Evolutionary conservation across 2,329 filamentous ascomycete genomes (phyloP), one percentile per base, ranked within the genome.

Genomic region (Aspergillus novofumigatus): DNA sequence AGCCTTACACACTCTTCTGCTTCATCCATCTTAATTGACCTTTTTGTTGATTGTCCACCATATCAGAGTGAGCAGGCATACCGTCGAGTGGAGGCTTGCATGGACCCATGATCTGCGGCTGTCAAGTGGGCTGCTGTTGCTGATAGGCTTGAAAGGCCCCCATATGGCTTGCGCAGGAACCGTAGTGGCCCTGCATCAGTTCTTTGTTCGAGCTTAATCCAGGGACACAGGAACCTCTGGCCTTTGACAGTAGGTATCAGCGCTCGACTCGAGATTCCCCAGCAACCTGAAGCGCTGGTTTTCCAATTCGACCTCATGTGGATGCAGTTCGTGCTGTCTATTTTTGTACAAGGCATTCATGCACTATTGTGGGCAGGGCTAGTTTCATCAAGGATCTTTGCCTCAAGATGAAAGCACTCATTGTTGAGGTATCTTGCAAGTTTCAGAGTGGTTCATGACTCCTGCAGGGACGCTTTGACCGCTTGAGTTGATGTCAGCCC

Each of bases 91-190:
- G 44, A 47, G 26, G 47, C 49, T 48, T n/a, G 38, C 29, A 41
- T 35, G 21, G 45, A 41, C 20, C 26, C 48, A 58, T 58, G 57
- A 63, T 63, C 59, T 59, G 53, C 59, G 52, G 49, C 56, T 59
- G 52, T 51, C 44, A 58, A 52, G 45, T 41, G 52, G 53, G n/a
- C 32, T 49, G 23, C 32, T 38, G 32, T 3, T 35, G 14, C 23
- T 29, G 49, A 58, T 58, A 59, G 53, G 47, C 54, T 58, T 49
- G 55, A 52, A 42, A 49, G 47, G 53, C 50, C 51, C 52, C 51
- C 44, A 48, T 53, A 61, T 62, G 60, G 52, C 58, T 58, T 64
- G 58, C 61, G 63, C 66, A 69, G 63, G 62, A 67, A 67, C 67
- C 42, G 35, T 28, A 59, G 49, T 49, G 56, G 55, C 58, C 60